Base-by-base conservation (phyloP, 495 filamentous ascomycete species). In the Neurospora sp. region DNA sequence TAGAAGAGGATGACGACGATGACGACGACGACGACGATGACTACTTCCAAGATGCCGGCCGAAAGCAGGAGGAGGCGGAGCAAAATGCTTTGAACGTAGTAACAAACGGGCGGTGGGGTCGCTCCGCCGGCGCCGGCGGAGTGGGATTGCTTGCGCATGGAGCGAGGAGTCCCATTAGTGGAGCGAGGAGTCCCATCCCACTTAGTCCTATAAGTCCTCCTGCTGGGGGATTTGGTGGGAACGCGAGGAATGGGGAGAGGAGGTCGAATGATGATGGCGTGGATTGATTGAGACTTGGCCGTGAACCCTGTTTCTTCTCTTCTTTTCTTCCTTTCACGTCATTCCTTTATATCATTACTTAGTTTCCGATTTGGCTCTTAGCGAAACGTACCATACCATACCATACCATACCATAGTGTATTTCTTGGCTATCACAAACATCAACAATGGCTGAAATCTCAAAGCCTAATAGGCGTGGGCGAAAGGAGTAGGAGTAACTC, bases 71-170 rank as follows among this genome's bases (percentile, higher is more conserved):
- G 0, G 80, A 83, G 38, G 81, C 82, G 1, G 83, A 85, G 69
- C 76, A 75, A 31, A 78, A 77, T 40, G 82, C 83, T 1, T 68
- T 85, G 74, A 81, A 84, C 40, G 75, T 85, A 7, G 83, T 85
- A 2, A 84, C 82, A 27, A 85, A 85, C 37, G 80, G 80, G 8
- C 70, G 77, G 20, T 80, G 75, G 76, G 78, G 74, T 4, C 75
- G 81, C 8, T 82, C 80, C 71, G 78, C 78, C 1, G 74, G 79
- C 12, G 79, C 77, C 0, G 80, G 80, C 40, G 78, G 80, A 6
- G 53, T 84, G 74, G 78, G 80, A 8, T 65, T 84, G 74, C 42
- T 84, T 45, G 71, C 77, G 59, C 79, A 80, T 59, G 53, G 73
- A 69, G 22, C 53, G 27, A 65, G 53, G 53, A 61, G 53, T 35